These are phyloP conservation scores for Penicillium lividum DNA, from an alignment of 495 filamentous ascomycete species.

Conservation along the genomic window DNA sequence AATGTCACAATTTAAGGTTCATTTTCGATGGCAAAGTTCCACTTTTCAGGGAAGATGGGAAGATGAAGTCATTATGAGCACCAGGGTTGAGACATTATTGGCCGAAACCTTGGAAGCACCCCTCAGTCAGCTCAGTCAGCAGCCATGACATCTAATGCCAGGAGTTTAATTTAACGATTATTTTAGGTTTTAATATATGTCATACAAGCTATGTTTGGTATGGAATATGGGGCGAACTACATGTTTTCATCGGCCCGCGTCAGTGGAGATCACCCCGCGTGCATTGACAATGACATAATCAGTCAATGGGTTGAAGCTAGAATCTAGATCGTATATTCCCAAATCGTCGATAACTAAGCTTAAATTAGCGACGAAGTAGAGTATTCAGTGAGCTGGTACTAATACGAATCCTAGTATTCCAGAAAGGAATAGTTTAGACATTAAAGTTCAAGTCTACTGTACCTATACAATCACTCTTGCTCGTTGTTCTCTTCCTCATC, in stretches of 20 bases:
- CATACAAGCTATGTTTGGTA: neutral
- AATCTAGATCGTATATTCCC: too few species aligned
- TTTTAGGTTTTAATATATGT: neutral
- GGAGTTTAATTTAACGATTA: too few species aligned
- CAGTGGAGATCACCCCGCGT: neutral
- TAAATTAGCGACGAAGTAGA: too few species aligned
- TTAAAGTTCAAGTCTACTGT: too few species aligned
- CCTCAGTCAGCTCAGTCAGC: neutral
- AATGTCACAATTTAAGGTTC: neutral
- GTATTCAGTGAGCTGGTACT: too few species aligned
- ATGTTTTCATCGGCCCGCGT: neutral
- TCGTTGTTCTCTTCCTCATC: too few species aligned
- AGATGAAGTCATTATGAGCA: conserved; percentile 12
- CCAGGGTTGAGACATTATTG: neutral
- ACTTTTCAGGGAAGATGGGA: too few species aligned
- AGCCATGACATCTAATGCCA: neutral
- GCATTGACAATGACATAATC: neutral
- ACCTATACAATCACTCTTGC: too few species aligned
- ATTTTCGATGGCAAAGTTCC: neutral
- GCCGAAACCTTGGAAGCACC: neutral
- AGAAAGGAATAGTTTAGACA: too few species aligned
- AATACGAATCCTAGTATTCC: too few species aligned
- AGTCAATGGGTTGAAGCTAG: too few species aligned
- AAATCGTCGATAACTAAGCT: too few species aligned
- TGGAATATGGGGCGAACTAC: neutral